A percentile compares a stretch with the other conserved stretches of the same genome.
Evolutionary conservation across 495 filamentous ascomycete genomes (phyloP).

Genomic region (Chaetomium tenue): DNA sequence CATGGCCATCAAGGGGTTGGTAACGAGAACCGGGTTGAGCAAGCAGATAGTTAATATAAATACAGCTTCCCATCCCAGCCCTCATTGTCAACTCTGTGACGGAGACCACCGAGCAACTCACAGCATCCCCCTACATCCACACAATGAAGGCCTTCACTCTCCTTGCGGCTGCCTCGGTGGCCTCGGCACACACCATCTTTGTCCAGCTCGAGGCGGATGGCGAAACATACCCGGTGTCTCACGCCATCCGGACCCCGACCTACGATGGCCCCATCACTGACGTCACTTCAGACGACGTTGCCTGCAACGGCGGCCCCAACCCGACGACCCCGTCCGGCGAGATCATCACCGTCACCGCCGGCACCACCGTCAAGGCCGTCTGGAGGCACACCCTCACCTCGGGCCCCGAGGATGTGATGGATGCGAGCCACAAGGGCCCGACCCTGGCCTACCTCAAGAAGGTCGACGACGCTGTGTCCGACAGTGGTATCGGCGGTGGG

Average conservation of each 20-base stretch:
- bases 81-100: too few relatives aligned
- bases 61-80: too few relatives aligned
- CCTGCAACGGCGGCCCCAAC: conserved; percentile 58
- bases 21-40: too few relatives aligned
- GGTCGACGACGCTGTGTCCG: conserved; percentile 44
- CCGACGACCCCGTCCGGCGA: conserved; percentile 44
- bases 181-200: conserved; percentile 39
- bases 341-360: conserved; percentile 27
- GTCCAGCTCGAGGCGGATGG: conserved; percentile 31
- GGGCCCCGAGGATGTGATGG: conserved; percentile 48
- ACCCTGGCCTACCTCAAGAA: conserved; percentile 54
- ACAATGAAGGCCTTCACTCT: conserved; percentile 35
- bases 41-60: too few relatives aligned
- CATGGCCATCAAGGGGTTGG: too few relatives aligned
- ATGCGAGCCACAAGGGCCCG: conserved; percentile 46
- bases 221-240: conserved; percentile 30
- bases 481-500: conserved; percentile 44
- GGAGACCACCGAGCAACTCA: too few relatives aligned
- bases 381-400: conserved; percentile 32
- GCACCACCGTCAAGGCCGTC: conserved; percentile 30
- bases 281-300: conserved; percentile 50
- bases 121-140: background rate
- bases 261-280: conserved; percentile 53
- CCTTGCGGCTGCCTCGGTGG: conserved; percentile 27
- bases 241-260: conserved; percentile 32